Percentiles rank a stretch among this genome's conserved stretches.
phyloP scores from a whole-genome alignment of 176 grass and related monocot species.

The Oryza australiensis region DNA sequence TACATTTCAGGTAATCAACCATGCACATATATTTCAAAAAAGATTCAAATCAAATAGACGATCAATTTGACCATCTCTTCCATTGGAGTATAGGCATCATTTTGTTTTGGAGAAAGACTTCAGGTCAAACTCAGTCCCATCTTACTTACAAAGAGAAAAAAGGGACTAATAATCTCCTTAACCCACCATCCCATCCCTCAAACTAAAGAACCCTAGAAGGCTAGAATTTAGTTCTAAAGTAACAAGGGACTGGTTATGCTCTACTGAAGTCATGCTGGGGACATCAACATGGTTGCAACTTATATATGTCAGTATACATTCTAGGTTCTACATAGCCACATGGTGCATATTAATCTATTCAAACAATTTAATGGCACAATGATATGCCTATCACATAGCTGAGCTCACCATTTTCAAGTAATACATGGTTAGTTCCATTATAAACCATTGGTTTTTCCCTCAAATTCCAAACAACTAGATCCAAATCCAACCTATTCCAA shows the following conservation, averaged over 20 bases:
- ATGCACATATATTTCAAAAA: not conserved
- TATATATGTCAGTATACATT: not conserved
- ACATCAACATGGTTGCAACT: slow-evolving; percentile 5
- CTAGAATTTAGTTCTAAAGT: not conserved
- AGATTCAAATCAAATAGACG: not conserved
- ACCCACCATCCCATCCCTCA: not conserved
- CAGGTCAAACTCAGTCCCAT: slow-evolving; percentile 24
- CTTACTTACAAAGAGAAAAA: not conserved
- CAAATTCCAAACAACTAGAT: not conserved
- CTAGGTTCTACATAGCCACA: not conserved
- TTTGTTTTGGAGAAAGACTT: not conserved
- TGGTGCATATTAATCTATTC: not conserved
- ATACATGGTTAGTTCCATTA: slow-evolving; percentile 9
- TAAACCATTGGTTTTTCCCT: not conserved
- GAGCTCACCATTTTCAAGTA: not conserved
- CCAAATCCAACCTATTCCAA: not conserved
- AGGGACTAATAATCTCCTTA: slow-evolving; percentile 2
- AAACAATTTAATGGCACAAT: not conserved
- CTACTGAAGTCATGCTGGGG: not conserved
- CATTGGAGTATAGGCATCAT: not conserved
- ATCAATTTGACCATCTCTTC: slow-evolving; percentile 17
- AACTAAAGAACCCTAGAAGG: not conserved
- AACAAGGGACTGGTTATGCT: not conserved
- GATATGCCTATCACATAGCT: not conserved
- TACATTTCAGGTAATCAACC: slow-evolving; percentile 1